These are phyloP conservation scores for Scleroderma bovista DNA, from an alignment of 768 basidiomycete genomes.

Conservation along the genomic window DNA sequence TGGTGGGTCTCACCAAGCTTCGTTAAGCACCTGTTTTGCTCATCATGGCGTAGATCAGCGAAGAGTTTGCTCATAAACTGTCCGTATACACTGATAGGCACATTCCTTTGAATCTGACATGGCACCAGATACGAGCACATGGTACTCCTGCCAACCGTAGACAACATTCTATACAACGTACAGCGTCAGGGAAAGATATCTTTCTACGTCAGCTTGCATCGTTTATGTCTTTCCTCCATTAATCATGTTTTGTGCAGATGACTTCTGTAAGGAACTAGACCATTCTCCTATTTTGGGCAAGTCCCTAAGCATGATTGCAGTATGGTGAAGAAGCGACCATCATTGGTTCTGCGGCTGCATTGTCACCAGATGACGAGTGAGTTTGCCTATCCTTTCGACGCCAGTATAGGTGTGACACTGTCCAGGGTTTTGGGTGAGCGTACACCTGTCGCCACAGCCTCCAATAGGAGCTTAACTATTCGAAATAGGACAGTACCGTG, in stretches of 20 bases:
- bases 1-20: constrained; percentile 40
- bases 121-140: constrained; percentile 64
- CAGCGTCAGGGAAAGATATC: constrained; percentile 93
- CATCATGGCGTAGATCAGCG: constrained; percentile 49
- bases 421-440: constrained; percentile 64
- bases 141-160: constrained; percentile 75
- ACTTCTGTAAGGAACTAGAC: constrained; percentile 55
- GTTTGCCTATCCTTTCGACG: constrained; percentile 20
- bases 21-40: background rate
- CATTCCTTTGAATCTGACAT: background rate
- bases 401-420: constrained; percentile 5
- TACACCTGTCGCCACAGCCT: background rate
- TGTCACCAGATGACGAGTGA: constrained; percentile 81
- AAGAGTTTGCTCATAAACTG: constrained; percentile 60
- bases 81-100: constrained; percentile 23
- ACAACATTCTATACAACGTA: constrained; percentile 85
- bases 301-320: constrained; percentile 32
- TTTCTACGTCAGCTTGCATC: constrained; percentile 61
- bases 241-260: constrained; percentile 48
- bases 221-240: constrained; percentile 1
- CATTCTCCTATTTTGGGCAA: background rate
- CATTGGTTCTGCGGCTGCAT: constrained; percentile 82
- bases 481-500: constrained; percentile 77
- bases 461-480: background rate
- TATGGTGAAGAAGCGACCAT: constrained; percentile 90